Evolutionary conservation across 345 rosid species (phyloP).

Genomic region (Melaleuca alternifolia): DNA sequence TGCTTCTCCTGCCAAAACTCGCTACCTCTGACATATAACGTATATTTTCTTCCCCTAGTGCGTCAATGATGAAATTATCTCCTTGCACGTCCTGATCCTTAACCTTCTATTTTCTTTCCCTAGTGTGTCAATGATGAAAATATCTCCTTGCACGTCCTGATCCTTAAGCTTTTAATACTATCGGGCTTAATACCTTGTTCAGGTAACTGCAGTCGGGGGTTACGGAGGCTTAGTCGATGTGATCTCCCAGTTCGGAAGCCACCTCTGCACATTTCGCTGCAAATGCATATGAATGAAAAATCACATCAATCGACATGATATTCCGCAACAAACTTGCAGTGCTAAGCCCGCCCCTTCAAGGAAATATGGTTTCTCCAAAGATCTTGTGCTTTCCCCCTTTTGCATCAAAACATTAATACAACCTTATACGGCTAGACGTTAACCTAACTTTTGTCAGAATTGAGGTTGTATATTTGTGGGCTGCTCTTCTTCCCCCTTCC

Average conservation of each 20-base stretch:
- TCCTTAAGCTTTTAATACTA: neutral
- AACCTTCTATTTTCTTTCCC: neutral
- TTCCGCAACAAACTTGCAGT: neutral
- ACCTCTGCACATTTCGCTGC: constrained; percentile 78
- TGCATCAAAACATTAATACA: neutral
- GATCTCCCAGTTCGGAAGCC: constrained; percentile 89
- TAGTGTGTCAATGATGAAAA: neutral
- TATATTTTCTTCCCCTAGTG: neutral
- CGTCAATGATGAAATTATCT: neutral
- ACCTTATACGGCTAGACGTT: neutral
- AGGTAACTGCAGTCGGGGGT: constrained; percentile 84
- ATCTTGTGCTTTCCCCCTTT: neutral
- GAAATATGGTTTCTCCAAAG: neutral
- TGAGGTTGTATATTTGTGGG: neutral
- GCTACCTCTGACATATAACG: neutral
- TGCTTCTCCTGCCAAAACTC: neutral
- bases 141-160: neutral
- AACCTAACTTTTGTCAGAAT: neutral
- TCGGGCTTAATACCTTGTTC: neutral
- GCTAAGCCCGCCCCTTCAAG: neutral
- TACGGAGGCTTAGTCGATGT: constrained; percentile 87
- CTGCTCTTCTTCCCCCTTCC: neutral
- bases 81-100: neutral
- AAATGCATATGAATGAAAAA: neutral
- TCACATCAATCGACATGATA: neutral